Evolutionary conservation across 768 basidiomycete genomes (phyloP), one percentile per base, ranked within the genome.

Genomic region (Solioccasus polychromus): DNA sequence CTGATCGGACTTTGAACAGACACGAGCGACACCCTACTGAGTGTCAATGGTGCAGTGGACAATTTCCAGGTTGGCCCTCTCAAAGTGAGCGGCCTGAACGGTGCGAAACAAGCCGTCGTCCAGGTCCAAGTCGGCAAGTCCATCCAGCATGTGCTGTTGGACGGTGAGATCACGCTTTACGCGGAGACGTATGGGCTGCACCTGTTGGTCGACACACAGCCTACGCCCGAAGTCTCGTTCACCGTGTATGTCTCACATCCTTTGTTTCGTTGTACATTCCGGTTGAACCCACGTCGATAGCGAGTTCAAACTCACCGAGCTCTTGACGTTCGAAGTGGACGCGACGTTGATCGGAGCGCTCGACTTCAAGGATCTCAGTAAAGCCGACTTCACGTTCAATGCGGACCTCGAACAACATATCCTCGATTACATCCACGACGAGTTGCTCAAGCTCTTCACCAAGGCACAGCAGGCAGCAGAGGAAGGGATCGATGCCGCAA

Each of bases 381-480:
- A 38, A 6, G 30, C 41, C 3, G 40, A 51, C 37, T 48, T 51
- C 15, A 20, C 3, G 12, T 47, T 51, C 5, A 23, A 11, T 29
- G 50, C 37, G 3, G 32, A 48, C 46, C 38, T 51, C 20, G 30
- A 51, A 30, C 36, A 48, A 18, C 50, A 43, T n/a, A 11, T 43
- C 22, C 42, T 48, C 4, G 41, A 44, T 32, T 43, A 49, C 17
- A 42, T 51, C 11, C 48, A 25, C 14, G 44, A 46, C 35, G 48
- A 50, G 22, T 5, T 45, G 5, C 3, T 29, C 17, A 23, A 29
- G 4, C 20, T 49, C 17, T 28, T 49, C 4, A 20, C 12, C 8
- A 45, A 20, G 23, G 37, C 37, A 6, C 15, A 39, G 29, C 24
- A 39, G 3, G 43, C 43, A 10, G 19, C n/a, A 9, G 31, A 49